Conservation (phyloP, 768 basidiomycete genomes). For the Leccinum uliginosum region DNA sequence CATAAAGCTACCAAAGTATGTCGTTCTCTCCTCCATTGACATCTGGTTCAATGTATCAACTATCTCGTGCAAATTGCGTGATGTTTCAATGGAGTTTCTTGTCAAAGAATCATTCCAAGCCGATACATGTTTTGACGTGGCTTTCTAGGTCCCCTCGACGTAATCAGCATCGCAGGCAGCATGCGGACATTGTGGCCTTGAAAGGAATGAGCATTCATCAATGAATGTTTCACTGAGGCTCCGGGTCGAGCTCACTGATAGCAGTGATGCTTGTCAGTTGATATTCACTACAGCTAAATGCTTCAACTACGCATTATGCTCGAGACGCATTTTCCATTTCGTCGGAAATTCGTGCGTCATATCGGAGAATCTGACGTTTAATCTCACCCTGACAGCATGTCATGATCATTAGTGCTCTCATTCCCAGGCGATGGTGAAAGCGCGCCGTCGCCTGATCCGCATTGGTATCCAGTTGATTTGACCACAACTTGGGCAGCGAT, state of each 20-base stretch:
- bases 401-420: slow-evolving; percentile 39
- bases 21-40: background rate
- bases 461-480: slow-evolving; percentile 49
- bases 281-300: slow-evolving; percentile 51
- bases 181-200: slow-evolving; percentile 4
- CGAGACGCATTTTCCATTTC: slow-evolving; percentile 53
- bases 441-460: slow-evolving; percentile 43
- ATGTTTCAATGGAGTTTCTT: slow-evolving; percentile 37
- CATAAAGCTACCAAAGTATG: slow-evolving; percentile 50
- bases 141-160: slow-evolving; percentile 66
- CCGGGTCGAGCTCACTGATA: slow-evolving; percentile 52
- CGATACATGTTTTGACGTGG: slow-evolving; percentile 61
- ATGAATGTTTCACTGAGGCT: slow-evolving; percentile 38
- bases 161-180: slow-evolving; percentile 72
- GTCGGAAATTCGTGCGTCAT: slow-evolving; percentile 44
- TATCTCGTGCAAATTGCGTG: slow-evolving; percentile 37
- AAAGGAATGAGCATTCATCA: background rate
- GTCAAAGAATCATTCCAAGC: slow-evolving; percentile 15
- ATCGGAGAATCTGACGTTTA: slow-evolving; percentile 1
- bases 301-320: slow-evolving; percentile 52
- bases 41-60: background rate
- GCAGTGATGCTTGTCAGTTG: slow-evolving; percentile 48
- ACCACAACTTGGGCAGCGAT: slow-evolving; percentile 44
- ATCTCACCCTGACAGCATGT: slow-evolving; percentile 5
- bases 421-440: slow-evolving; percentile 39